These are phyloP conservation scores for Phytophthora agathidicida DNA, from an alignment of 352 stramenopile species.

Conservation along the genomic window DNA sequence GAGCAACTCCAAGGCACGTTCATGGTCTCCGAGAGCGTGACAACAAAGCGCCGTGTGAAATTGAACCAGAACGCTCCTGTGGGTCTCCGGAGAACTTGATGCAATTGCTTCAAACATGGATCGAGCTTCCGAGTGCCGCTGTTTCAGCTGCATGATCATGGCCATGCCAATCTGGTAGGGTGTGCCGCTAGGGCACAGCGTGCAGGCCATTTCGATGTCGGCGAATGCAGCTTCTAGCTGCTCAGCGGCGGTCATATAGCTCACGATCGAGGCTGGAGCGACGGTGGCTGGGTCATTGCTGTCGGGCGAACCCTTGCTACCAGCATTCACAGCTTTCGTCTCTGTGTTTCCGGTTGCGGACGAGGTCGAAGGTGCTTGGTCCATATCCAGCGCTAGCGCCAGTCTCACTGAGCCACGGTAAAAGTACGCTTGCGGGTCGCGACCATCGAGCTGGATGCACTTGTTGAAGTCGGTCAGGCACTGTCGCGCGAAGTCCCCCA, in stretches of 20 bases:
- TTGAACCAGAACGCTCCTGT: constrained; percentile 61
- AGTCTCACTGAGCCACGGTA: constrained; percentile 75
- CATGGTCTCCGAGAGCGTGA: constrained; percentile 53
- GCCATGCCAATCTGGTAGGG: constrained; percentile 75
- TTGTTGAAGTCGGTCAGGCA: constrained; percentile 76
- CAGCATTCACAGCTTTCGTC: constrained; percentile 9
- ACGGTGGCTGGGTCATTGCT: constrained; percentile 7
- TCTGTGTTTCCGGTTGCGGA: constrained; percentile 4
- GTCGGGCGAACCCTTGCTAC: constrained; percentile 2
- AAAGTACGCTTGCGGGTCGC: constrained; percentile 78
- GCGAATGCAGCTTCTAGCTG: constrained; percentile 75
- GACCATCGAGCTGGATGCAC: constrained; percentile 76
- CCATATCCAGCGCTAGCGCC: constrained; percentile 58
- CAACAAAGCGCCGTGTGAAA: constrained; percentile 69
- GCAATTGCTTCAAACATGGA: constrained; percentile 44
- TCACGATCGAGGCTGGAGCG: constrained; percentile 8
- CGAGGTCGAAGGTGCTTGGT: constrained; percentile 23
- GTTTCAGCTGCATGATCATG: constrained; percentile 75
- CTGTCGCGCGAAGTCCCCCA: constrained; percentile 44
- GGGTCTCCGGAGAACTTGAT: constrained; percentile 12
- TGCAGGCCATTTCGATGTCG: constrained; percentile 84
- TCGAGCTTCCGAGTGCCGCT: constrained; percentile 47
- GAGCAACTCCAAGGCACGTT: constrained; percentile 53
- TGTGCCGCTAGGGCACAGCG: constrained; percentile 39
- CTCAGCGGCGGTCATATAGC: constrained; percentile 37